phyloP scores from a whole-genome alignment of 164 flowering plant genomes.

The Cinnamomum chago region DNA sequence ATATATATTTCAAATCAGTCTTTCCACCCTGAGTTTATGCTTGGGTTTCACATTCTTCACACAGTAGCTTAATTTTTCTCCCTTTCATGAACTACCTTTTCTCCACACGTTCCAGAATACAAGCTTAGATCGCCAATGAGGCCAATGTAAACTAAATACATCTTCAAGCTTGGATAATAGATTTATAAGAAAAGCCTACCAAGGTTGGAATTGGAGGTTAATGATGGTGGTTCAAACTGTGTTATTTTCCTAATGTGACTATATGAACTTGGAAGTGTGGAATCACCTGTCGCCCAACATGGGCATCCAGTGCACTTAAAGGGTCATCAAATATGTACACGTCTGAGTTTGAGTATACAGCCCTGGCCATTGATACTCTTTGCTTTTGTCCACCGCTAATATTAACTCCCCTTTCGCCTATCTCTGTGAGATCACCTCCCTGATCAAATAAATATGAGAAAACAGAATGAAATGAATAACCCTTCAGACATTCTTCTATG shows the following conservation, averaged over 20 bases:
- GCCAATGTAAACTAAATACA: neutral
- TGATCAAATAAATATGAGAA: constrained; percentile 18
- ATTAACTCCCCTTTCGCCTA: constrained; percentile 98
- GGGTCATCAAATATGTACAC: constrained; percentile 98
- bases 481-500: neutral
- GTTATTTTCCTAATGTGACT: neutral
- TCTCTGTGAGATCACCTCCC: constrained; percentile 99
- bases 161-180: neutral
- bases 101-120: neutral
- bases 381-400: constrained; percentile 99
- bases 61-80: neutral
- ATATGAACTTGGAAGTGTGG: neutral
- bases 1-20: neutral
- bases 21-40: neutral
- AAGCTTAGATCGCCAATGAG: neutral
- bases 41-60: neutral
- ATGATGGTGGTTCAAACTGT: neutral
- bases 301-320: constrained; percentile 97
- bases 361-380: constrained; percentile 98
- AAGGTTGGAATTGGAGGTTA: neutral
- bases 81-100: neutral
- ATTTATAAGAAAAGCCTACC: neutral
- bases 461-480: neutral
- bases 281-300: constrained; percentile 87
- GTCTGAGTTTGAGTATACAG: constrained; percentile 90